Evolutionary conservation across 1,284 basidiomycete species (phyloP).

Genomic region (Fomitiporia mediterranea): DNA sequence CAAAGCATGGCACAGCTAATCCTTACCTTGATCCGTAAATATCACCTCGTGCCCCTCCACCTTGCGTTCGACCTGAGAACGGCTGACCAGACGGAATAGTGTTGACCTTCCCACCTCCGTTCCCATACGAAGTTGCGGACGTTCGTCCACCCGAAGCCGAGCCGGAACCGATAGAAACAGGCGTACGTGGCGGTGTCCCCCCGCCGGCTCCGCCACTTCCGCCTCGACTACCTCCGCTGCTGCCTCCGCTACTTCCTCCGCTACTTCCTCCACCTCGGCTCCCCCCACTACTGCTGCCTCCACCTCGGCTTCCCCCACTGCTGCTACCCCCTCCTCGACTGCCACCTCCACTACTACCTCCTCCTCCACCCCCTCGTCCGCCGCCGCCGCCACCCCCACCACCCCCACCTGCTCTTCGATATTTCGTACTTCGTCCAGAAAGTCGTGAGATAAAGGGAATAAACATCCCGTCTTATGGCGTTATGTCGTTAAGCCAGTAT

Average conservation of each 20-base stretch:
- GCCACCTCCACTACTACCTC: slow-evolving; percentile 25
- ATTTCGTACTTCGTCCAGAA: background rate
- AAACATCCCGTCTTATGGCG: background rate
- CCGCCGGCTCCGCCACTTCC: slow-evolving; percentile 25
- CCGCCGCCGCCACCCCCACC: slow-evolving; percentile 26
- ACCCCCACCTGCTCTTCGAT: background rate
- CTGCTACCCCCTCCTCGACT: slow-evolving; percentile 25
- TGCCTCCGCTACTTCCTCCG: slow-evolving; percentile 23
- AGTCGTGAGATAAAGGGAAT: background rate
- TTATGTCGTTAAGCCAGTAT: too few relatives aligned
- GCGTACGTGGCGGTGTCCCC: slow-evolving; percentile 18
- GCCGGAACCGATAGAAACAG: slow-evolving; percentile 20
- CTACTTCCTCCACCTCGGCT: slow-evolving; percentile 25
- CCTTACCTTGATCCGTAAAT: slow-evolving; percentile 34
- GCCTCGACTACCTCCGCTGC: slow-evolving; percentile 25
- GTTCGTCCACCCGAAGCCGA: slow-evolving; percentile 6
- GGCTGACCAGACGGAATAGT: slow-evolving; percentile 38
- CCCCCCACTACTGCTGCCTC: too few relatives aligned
- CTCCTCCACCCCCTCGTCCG: slow-evolving; percentile 24
- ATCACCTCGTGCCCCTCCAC: slow-evolving; percentile 37
- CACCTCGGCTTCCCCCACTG: too few relatives aligned
- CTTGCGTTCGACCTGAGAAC: slow-evolving; percentile 39
- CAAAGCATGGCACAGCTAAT: background rate
- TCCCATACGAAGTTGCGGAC: slow-evolving; percentile 31
- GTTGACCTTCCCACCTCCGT: slow-evolving; percentile 31